phyloP scores from a whole-genome alignment of 192 early-diverging fungal genomes.

The Globomyces pollinis-pini region DNA sequence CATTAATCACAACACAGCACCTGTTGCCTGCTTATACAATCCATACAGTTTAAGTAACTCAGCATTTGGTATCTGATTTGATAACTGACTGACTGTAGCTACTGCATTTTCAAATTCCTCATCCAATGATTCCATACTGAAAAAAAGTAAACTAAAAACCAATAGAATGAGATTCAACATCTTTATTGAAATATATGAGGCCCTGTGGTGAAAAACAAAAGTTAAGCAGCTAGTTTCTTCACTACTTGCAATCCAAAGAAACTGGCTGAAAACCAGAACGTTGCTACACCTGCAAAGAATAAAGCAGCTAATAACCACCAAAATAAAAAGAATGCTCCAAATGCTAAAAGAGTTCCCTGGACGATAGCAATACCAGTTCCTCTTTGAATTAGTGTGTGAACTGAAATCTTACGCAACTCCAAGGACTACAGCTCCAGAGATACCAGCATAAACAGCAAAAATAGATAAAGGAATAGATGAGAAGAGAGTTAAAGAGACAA shows the following conservation, averaged over 20 bases:
- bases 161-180: too few species aligned
- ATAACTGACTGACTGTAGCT: background rate
- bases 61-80: too few species aligned
- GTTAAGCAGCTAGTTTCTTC: conserved; percentile 16
- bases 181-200: background rate
- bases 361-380: conserved; percentile 29
- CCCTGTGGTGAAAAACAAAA: background rate
- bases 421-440: conserved; percentile 18
- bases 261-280: conserved; percentile 32
- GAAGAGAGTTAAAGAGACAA: conserved; percentile 22
- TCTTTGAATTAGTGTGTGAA: too few species aligned
- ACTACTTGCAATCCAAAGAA: conserved; percentile 35
- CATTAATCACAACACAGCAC: too few species aligned
- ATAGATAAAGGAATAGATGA: conserved; percentile 24
- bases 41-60: background rate
- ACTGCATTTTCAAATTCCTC: background rate
- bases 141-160: background rate
- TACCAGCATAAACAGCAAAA: conserved; percentile 23
- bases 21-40: background rate
- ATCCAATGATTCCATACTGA: background rate
- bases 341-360: conserved; percentile 30
- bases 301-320: conserved; percentile 31
- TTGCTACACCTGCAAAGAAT: conserved; percentile 22
- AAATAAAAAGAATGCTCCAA: conserved; percentile 32
- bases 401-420: too few species aligned